A percentile compares a stretch with the other conserved stretches of the same genome.
Evolutionary conservation across 2,329 filamentous ascomycete species (phyloP).

Genomic region (Fusarium buxicola): DNA sequence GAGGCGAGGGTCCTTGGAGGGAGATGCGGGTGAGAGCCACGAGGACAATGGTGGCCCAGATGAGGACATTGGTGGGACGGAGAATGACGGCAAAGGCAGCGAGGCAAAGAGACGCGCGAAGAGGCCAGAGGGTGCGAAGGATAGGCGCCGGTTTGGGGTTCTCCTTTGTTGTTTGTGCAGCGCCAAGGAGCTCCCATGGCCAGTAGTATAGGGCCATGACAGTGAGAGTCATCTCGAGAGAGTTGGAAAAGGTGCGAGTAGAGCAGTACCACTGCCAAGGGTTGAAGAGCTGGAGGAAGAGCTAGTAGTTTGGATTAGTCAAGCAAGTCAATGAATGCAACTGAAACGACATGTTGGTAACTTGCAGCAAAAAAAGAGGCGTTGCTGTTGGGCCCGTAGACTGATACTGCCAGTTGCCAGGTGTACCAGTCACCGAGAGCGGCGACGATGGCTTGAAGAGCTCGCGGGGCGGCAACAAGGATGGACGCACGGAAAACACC

Average conservation of each 20-base stretch:
- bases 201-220: slow-evolving; percentile 82
- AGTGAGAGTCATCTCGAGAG: slow-evolving; percentile 89
- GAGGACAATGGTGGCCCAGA: slow-evolving; percentile 78
- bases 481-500: slow-evolving; percentile 71
- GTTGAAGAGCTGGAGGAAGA: slow-evolving; percentile 53
- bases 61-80: slow-evolving; percentile 87
- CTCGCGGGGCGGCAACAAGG: slow-evolving; percentile 78
- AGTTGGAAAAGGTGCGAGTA: slow-evolving; percentile 93
- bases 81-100: slow-evolving; percentile 87
- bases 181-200: slow-evolving; percentile 81
- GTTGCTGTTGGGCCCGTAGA: slow-evolving; percentile 75
- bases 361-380: slow-evolving; percentile 78
- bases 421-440: slow-evolving; percentile 87
- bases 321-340: not conserved
- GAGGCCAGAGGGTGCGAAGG: slow-evolving; percentile 44
- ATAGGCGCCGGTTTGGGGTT: slow-evolving; percentile 50
- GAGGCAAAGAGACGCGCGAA: slow-evolving; percentile 73
- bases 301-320: slow-evolving; percentile 32
- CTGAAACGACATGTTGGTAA: not conserved
- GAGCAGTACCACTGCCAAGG: slow-evolving; percentile 98
- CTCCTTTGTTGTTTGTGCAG: slow-evolving; percentile 54
- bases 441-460: slow-evolving; percentile 81
- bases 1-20: slow-evolving; percentile 53
- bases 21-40: slow-evolving; percentile 58
- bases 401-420: slow-evolving; percentile 80